These are phyloP conservation scores for Pugionium cornutum DNA, from an alignment of 345 rosid genomes.

Conservation along the genomic window DNA sequence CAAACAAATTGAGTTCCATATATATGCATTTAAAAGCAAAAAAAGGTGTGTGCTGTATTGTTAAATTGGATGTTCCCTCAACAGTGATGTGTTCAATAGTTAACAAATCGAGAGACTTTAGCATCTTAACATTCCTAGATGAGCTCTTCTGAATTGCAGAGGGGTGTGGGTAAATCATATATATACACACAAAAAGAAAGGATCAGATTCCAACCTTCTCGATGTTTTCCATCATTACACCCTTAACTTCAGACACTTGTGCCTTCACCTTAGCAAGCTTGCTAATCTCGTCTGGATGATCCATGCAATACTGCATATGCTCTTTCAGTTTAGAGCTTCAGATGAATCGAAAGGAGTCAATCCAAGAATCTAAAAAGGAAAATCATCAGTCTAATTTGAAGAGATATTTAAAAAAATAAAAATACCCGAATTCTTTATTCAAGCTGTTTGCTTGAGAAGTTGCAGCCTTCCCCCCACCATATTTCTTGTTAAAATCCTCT, in stretches of 20 bases:
- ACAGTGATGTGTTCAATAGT: too few relatives aligned
- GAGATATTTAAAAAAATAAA: not conserved
- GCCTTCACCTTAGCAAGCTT: not conserved
- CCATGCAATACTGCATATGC: not conserved
- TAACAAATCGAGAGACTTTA: too few relatives aligned
- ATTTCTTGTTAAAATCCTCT: constrained; percentile 76
- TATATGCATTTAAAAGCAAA: too few relatives aligned
- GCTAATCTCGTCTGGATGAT: not conserved
- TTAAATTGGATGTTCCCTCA: too few relatives aligned
- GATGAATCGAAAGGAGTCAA: too few relatives aligned
- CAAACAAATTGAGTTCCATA: too few relatives aligned
- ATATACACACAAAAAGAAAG: not conserved
- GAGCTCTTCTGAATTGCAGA: too few relatives aligned
- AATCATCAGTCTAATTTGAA: too few relatives aligned
- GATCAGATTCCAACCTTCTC: not conserved
- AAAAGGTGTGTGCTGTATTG: too few relatives aligned
- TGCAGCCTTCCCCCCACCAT: constrained; percentile 78
- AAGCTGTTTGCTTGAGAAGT: constrained; percentile 66
- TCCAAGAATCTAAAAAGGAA: too few relatives aligned
- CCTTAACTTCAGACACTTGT: not conserved
- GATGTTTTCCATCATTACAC: not conserved
- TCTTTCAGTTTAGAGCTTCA: not conserved
- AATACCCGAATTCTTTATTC: constrained; percentile 72
- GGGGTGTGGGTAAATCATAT: too few relatives aligned
- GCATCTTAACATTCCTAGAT: too few relatives aligned